Evolutionary conservation across 2,329 filamentous ascomycete species (phyloP), one percentile per base, ranked within the genome.

Genomic region (Capronia epimyces): DNA sequence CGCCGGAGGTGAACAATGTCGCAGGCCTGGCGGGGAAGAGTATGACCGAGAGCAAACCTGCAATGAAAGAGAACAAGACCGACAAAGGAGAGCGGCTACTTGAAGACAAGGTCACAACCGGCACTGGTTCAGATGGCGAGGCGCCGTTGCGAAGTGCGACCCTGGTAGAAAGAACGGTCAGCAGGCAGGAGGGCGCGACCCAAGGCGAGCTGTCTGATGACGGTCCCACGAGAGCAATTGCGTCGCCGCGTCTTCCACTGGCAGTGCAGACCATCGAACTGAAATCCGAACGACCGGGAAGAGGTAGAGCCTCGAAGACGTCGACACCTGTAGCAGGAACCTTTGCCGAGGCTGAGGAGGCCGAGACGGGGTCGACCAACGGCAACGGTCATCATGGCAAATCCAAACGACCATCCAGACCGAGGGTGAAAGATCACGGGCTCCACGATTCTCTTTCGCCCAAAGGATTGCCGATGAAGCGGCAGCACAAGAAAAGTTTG

Each of bases 41-140:
- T 24, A 44, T 74, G 24, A 56, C 66, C 9, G 81, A 87, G 42
- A 57, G 69, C 22, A 84, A 81, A 60, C 62, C 69, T 7, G 66
- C 68, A 43, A 78, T 75, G 64, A 83, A 79, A 56, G 73, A 77
- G 64, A 67, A 60, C 39, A 63, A 65, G 2, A 61, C 57, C 12
- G 61, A 59, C 10, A 71, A 68, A 42, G 46, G 55, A 8, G 64
- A 67, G 24, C 65, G 65, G 15, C 31, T 61, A 18, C 37, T 63
- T 13, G 63, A 64, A 50, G 58, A 60, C 79, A 67, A 73, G 79
- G 53, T 79, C 73, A 48, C 78, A 21, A 59, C 55, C n/a, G 39
- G 39, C 18, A 54, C 60, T 32, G 55, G 60, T n/a, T 32, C 40
- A 16, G 55, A 49, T 49, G 60, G 46, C 24, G 61, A 57, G 8